phyloP scores from a whole-genome alignment of 345 rosid species.

The Moricandia moricandioides region DNA sequence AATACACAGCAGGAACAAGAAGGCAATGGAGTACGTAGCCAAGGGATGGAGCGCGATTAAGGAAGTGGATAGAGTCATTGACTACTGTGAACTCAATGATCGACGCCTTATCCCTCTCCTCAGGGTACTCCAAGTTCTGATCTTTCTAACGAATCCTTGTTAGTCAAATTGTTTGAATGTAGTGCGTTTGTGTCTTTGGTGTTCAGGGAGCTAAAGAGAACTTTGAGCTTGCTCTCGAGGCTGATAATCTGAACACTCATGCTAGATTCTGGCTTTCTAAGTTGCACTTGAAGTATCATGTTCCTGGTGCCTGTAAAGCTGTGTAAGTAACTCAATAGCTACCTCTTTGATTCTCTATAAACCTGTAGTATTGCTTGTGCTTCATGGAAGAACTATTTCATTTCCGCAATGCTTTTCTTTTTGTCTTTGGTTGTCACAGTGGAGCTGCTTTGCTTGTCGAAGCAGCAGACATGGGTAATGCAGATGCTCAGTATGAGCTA shows the following conservation, averaged over 20 bases:
- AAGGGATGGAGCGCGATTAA: constrained; percentile 81
- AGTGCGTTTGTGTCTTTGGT: neutral
- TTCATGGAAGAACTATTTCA: neutral
- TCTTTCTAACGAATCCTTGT: neutral
- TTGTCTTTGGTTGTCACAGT: constrained; percentile 36
- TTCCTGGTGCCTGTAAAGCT: constrained; percentile 81
- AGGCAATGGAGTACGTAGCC: constrained; percentile 85
- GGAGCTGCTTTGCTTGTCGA: constrained; percentile 94
- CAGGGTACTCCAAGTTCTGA: constrained; percentile 35
- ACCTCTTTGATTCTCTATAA: no score
- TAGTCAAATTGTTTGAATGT: neutral
- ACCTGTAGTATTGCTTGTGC: neutral
- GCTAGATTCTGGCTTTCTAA: constrained; percentile 82
- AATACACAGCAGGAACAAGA: constrained; percentile 76
- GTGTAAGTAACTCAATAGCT: constrained; percentile 47
- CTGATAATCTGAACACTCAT: constrained; percentile 72
- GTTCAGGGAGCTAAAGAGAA: constrained; percentile 80
- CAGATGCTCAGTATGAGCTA: constrained; percentile 82
- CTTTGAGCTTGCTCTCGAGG: constrained; percentile 83
- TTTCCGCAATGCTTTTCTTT: neutral
- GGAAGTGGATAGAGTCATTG: constrained; percentile 89
- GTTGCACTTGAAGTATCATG: constrained; percentile 83
- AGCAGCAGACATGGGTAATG: constrained; percentile 94
- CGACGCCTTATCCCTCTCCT: constrained; percentile 82
- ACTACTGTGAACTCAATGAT: constrained; percentile 82